Evolutionary conservation across 2,329 filamentous ascomycete species (phyloP), one percentile per base, ranked within the genome.

Genomic region (Clonostachys byssicola): DNA sequence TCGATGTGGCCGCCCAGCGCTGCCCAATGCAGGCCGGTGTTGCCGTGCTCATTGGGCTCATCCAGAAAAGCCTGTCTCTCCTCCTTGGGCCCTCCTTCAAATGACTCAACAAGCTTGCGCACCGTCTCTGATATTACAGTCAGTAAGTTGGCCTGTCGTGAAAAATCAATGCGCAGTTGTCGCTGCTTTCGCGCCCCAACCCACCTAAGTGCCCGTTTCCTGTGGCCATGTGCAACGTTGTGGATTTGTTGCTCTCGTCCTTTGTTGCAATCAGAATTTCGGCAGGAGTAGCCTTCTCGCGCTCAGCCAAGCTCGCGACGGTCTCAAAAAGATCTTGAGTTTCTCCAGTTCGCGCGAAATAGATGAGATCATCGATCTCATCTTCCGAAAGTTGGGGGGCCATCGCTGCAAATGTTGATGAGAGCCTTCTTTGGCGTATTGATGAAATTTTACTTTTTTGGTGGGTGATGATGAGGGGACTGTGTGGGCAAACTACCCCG

Each of bases 11-110:
- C 92, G 47, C 95, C 94, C 47, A 96, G 72, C 1, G 90, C 88
- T 0, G 92, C 92, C 92, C 92, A 97, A 70, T 99, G 94, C 49
- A 99, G 74, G 1, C 90, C 81, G 1, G 92, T 96, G 71, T 96
- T 97, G 41, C 91, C 92, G 42, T 88, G 86, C 51, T 83, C 74
- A 60, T 99, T 99, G 51, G 80, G 75, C 3, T 77, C 72, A 56
- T 90, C 86, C 20, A 91, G 65, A 54, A 85, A 82, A 1, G 74
- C 63, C 52, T 73, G 68, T 52, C 69, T 71, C 51, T 71, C 67
- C 34, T 63, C 63, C 49, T 64, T 64, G 42, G 65, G 65, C 41
- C 60, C 64, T n/a, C 53, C 56, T 23, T 67, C 56, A 51, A 78
- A 74, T 51, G 66, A 64, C n/a, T 60, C 56, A 5, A 78, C 56